Conservation (phyloP, 2,329 filamentous ascomycete species). For the Aphanoascus verrucosus region DNA sequence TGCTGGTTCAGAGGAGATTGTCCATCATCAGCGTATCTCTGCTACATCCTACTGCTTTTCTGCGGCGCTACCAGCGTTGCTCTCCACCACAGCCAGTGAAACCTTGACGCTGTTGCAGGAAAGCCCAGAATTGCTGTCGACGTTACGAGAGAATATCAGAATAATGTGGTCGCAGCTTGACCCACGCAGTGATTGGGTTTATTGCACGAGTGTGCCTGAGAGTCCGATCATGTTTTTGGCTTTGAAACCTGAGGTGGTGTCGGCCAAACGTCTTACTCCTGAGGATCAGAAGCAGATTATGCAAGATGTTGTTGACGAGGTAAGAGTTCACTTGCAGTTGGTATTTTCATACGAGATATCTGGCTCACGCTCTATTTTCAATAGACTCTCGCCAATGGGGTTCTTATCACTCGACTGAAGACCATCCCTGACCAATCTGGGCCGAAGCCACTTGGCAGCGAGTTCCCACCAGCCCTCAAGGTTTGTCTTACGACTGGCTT, state of each 20-base stretch:
- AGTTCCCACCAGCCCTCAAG: constrained; percentile 72
- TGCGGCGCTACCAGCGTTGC: constrained; percentile 81
- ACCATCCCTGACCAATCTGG: constrained; percentile 56
- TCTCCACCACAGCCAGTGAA: constrained; percentile 92
- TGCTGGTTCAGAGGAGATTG: constrained; percentile 78
- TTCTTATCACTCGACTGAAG: constrained; percentile 81
- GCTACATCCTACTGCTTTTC: constrained; percentile 92
- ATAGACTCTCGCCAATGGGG: constrained; percentile 72
- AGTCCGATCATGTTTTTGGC: constrained; percentile 80
- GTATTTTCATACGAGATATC: not conserved
- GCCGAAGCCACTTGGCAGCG: constrained; percentile 58
- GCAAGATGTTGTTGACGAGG: constrained; percentile 93
- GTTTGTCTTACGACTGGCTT: constrained; percentile 80
- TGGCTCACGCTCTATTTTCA: constrained; percentile 1
- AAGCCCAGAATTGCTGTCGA: constrained; percentile 67
- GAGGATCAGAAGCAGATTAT: constrained; percentile 76
- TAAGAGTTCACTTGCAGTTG: constrained; percentile 30
- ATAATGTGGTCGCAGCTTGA: constrained; percentile 79
- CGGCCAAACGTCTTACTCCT: constrained; percentile 54
- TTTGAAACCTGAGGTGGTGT: constrained; percentile 72
- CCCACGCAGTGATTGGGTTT: constrained; percentile 85
- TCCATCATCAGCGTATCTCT: constrained; percentile 91
- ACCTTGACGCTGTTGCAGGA: constrained; percentile 77
- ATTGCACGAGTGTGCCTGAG: constrained; percentile 66
- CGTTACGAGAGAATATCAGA: constrained; percentile 76